These are phyloP conservation scores for Moesziomyces antarcticus DNA, from an alignment of 1,284 basidiomycete species.

Conservation along the genomic window DNA sequence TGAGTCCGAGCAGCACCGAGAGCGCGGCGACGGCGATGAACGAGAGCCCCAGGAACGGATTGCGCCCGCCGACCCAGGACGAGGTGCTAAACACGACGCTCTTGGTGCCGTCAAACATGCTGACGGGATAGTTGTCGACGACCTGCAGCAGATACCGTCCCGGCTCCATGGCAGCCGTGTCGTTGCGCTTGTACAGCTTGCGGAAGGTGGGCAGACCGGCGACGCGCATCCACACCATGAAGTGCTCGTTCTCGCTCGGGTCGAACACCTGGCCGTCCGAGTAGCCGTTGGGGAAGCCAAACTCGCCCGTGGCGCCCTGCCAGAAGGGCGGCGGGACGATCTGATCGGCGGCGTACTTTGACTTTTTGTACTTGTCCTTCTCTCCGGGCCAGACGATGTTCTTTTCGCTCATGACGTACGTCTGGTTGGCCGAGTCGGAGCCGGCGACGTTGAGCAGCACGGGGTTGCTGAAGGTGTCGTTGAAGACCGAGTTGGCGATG, in stretches of 20 bases:
- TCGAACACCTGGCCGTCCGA: conserved; percentile 77
- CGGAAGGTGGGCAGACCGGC: conserved; percentile 96
- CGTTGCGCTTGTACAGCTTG: conserved; percentile 93
- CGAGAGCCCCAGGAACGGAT: conserved; percentile 95
- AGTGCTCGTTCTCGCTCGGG: conserved; percentile 84
- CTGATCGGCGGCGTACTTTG: conserved; percentile 70
- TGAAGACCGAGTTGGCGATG: conserved; percentile 98
- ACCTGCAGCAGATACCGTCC: conserved; percentile 83
- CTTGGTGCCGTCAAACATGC: conserved; percentile 91
- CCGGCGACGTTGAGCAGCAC: conserved; percentile 73
- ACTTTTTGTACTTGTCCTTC: conserved; percentile 80
- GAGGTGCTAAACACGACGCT: conserved; percentile 96
- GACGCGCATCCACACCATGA: conserved; percentile 99
- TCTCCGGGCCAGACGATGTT: conserved; percentile 96
- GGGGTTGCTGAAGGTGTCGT: conserved; percentile 84
- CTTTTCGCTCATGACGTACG: conserved; percentile 80
- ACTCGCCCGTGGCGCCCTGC: conserved; percentile 51
- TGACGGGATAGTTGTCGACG: conserved; percentile 92
- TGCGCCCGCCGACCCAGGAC: conserved; percentile 97
- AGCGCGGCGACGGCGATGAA: conserved; percentile 90
- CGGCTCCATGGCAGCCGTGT: conserved; percentile 76
- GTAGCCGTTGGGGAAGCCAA: conserved; percentile 79
- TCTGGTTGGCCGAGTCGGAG: conserved; percentile 64
- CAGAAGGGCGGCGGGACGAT: conserved; percentile 95
- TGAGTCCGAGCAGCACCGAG: conserved; percentile 86